Percentiles rank a stretch among this genome's conserved stretches.
Evolutionary conservation across 192 early-diverging fungal species (phyloP).

Genomic region (Backusella mclennaniae): DNA sequence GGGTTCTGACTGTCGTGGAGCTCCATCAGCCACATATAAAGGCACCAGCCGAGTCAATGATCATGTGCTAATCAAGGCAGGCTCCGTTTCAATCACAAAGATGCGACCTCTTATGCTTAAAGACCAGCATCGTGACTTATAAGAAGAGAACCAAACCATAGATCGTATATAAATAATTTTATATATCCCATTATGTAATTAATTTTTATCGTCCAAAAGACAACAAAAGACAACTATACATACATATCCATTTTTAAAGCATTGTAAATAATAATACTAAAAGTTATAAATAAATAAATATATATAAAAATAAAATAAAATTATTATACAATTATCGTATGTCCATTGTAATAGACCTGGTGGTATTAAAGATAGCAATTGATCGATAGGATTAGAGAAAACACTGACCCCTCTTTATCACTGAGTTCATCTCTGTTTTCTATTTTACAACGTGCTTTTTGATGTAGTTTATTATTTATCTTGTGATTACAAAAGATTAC

Average conservation of each 20-base stretch:
- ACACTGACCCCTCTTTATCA: not conserved
- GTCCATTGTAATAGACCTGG: not conserved
- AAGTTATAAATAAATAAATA: not conserved
- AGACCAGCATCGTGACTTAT: not conserved
- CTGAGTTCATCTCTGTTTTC: not conserved
- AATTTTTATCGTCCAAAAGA: not conserved
- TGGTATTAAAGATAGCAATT: not conserved
- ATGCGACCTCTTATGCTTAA: slow-evolving; percentile 2
- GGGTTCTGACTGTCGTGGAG: slow-evolving; percentile 14
- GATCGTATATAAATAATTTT: not conserved
- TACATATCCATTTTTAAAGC: not conserved
- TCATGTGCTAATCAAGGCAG: slow-evolving; percentile 12
- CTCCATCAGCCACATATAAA: slow-evolving; percentile 7
- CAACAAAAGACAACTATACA: not conserved
- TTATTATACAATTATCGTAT: not conserved
- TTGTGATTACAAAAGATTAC: not conserved
- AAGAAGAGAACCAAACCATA: not conserved
- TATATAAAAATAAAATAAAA: not conserved
- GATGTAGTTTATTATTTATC: not conserved
- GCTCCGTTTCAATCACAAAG: slow-evolving; percentile 8
- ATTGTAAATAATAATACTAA: slow-evolving; percentile 2
- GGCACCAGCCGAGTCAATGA: not conserved
- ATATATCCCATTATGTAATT: not conserved
- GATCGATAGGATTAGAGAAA: not conserved
- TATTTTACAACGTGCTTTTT: not conserved